Base-by-base conservation (phyloP, 192 early-diverging fungal genomes). In the Backusella circina region DNA sequence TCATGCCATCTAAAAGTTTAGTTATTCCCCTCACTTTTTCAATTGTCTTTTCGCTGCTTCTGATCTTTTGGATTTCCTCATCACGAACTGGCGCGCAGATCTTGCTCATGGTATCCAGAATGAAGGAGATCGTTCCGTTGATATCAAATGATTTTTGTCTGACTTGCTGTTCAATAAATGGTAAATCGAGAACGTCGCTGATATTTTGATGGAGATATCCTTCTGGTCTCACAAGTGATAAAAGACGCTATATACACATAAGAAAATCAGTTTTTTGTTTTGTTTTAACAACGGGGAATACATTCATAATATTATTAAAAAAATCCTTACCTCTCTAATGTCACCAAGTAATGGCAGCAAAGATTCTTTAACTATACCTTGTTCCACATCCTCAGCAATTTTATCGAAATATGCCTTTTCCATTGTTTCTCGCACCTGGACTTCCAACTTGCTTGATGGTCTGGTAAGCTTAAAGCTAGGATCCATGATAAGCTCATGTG, bases 11-110 rank as follows among this genome's bases (percentile, higher is more conserved):
- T 35, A 95, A 75, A 0, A 92, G 47, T 26, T 84, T 87, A 21
- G 95, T 75, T 23, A 90, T 85, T 0, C 64, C 68, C 30, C 75
- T 74, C n/a, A 89, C 78, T 10, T 76, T 73, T 31, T 88, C 83
- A 31, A 91, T 83, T 5, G 84, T 79, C 23, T 86, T 84, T 18
- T 72, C 85, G 1, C 80, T 38, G 12, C 54, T 44, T 0, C 38
- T 67, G 18, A 79, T 61, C 13, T 21, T 65, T 38, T 80, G 75
- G 26, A 95, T 85, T 10, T 77, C 76, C 9, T 82, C 71, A 76
- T 96, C 95, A 1, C 95, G 88, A 8, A 92, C 81, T 13, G 95
- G 95, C 0, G 95, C 95, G 67, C 93, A 94, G 12, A 95, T 84
- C 72, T 90, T 76, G 8, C 79, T 67, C 92, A 96, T 94, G 28